phyloP scores from a whole-genome alignment of 768 basidiomycete genomes.

The Termitomyces sp. region DNA sequence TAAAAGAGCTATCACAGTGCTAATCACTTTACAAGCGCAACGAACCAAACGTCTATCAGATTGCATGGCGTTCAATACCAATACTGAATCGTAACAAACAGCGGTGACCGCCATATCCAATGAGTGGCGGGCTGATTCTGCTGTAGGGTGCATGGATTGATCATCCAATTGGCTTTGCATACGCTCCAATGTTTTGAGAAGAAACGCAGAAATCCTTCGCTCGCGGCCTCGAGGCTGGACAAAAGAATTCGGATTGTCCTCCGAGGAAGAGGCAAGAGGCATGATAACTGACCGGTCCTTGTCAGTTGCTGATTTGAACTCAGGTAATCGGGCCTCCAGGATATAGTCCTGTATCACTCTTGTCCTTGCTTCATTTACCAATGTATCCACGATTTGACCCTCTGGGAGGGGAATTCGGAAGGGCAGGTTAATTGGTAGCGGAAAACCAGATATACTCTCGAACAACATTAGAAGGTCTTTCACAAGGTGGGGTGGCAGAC shows the following conservation, averaged over 20 bases:
- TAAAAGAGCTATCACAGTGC: conserved; percentile 34
- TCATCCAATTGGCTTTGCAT: conserved; percentile 48
- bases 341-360: conserved; percentile 67
- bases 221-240: conserved; percentile 55
- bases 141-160: conserved; percentile 40
- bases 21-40: conserved; percentile 51
- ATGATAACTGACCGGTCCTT: not conserved
- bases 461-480: conserved; percentile 64
- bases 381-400: conserved; percentile 56
- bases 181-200: conserved; percentile 60
- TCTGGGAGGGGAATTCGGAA: conserved; percentile 64
- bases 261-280: conserved; percentile 1
- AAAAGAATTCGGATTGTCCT: conserved; percentile 28
- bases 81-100: conserved; percentile 65
- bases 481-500: conserved; percentile 51
- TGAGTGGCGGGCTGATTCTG: conserved; percentile 61
- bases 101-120: conserved; percentile 69
- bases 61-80: conserved; percentile 62
- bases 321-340: conserved; percentile 60
- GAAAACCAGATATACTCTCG: conserved; percentile 58
- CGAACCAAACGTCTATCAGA: conserved; percentile 62
- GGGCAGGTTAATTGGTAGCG: conserved; percentile 41
- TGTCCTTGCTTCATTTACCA: conserved; percentile 57
- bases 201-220: conserved; percentile 56
- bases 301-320: conserved; percentile 21